Conservation (phyloP, 805 yeast genomes). For the Nakazawaea molendinolei region DNA sequence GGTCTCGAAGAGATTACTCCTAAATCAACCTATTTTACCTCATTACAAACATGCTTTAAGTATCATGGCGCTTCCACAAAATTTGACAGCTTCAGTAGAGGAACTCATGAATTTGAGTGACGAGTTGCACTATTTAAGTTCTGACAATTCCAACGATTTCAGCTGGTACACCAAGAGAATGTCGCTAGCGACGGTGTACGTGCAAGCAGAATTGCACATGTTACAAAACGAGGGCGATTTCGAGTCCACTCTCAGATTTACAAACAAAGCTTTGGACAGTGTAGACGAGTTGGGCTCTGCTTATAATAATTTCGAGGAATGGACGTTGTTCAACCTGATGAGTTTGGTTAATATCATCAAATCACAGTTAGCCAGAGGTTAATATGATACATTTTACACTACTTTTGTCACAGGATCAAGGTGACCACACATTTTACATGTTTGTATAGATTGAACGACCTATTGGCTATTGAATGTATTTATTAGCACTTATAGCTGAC, state of each 20-base stretch:
- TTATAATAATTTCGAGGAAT: slow-evolving; percentile 65
- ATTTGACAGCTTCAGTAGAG: slow-evolving; percentile 46
- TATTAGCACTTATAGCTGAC: no score
- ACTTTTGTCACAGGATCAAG: no score
- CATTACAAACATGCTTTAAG: slow-evolving; percentile 48
- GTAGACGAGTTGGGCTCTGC: slow-evolving; percentile 51
- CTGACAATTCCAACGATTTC: slow-evolving; percentile 73
- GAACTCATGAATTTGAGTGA: slow-evolving; percentile 75
- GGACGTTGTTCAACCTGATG: slow-evolving; percentile 64
- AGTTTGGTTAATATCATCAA: slow-evolving; percentile 60
- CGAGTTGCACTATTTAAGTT: slow-evolving; percentile 75
- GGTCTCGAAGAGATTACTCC: slow-evolving; percentile 39
- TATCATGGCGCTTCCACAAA: slow-evolving; percentile 58
- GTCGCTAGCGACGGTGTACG: slow-evolving; percentile 62
- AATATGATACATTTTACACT: no score
- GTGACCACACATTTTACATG: no score
- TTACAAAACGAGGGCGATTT: slow-evolving; percentile 52
- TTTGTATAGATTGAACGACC: no score
- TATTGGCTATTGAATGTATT: no score
- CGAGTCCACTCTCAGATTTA: slow-evolving; percentile 55
- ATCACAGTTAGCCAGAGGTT: slow-evolving; percentile 64
- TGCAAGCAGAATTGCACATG: slow-evolving; percentile 74
- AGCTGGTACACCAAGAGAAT: slow-evolving; percentile 91
- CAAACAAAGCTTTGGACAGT: slow-evolving; percentile 48
- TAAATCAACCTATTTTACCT: slow-evolving; percentile 40